phyloP scores from a whole-genome alignment of 208 protist species.

The Trypanosoma caninum region DNA sequence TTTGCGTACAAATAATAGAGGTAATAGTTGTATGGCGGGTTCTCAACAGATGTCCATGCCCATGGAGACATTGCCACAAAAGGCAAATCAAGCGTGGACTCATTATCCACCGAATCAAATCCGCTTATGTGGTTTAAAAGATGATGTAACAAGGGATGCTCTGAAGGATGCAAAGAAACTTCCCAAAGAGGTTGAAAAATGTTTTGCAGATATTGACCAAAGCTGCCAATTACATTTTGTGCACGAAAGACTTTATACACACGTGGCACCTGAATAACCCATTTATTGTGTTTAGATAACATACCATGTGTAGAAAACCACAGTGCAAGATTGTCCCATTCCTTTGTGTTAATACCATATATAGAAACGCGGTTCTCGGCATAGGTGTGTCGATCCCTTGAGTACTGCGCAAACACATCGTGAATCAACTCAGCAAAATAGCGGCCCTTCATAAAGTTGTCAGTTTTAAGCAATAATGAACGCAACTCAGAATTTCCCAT shows the following conservation, averaged over 20 bases:
- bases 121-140: slow-evolving; percentile 97
- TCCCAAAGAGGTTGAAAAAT: slow-evolving; percentile 99
- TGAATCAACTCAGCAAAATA: slow-evolving; percentile 97
- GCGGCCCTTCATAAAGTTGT: slow-evolving; percentile 97
- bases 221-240: slow-evolving; percentile 90
- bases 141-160: slow-evolving; percentile 94
- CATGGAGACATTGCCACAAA: slow-evolving; percentile 83
- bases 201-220: slow-evolving; percentile 96
- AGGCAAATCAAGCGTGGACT: slow-evolving; percentile 92
- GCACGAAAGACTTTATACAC: slow-evolving; percentile 94
- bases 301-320: slow-evolving; percentile 97
- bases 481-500: slow-evolving; percentile 93
- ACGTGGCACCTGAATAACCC: slow-evolving; percentile 97
- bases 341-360: slow-evolving; percentile 90
- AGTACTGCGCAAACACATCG: slow-evolving; percentile 95
- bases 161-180: slow-evolving; percentile 93
- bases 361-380: slow-evolving; percentile 92
- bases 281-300: slow-evolving; percentile 95
- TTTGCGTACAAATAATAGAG: slow-evolving; percentile 99
- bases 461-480: slow-evolving; percentile 98
- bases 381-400: slow-evolving; percentile 95
- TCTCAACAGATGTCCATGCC: slow-evolving; percentile 93
- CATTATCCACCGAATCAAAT: slow-evolving; percentile 99
- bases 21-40: slow-evolving; percentile 99
- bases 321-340: slow-evolving; percentile 95